Evolutionary conservation across 352 stramenopile species (phyloP).

Genomic region (Globisporangium emineosum): DNA sequence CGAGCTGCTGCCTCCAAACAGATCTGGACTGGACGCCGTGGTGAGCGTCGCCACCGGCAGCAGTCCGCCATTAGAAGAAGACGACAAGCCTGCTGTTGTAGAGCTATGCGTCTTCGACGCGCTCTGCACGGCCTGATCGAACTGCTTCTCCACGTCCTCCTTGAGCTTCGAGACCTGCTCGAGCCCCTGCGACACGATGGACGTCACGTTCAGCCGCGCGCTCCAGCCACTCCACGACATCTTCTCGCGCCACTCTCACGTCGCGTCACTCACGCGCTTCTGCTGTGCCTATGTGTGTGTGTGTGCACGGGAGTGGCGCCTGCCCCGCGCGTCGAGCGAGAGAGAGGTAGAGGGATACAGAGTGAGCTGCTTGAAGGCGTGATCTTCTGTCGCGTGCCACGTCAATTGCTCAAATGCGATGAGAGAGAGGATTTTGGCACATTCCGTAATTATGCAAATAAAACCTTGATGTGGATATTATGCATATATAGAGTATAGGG

Average conservation of each 20-base stretch:
- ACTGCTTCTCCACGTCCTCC: conserved; percentile 87
- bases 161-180: conserved; percentile 81
- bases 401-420: neutral
- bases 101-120: conserved; percentile 3
- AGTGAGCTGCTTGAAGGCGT: neutral
- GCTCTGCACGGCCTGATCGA: conserved; percentile 72
- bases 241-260: neutral
- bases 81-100: neutral
- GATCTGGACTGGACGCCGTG: neutral
- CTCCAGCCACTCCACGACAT: conserved; percentile 70
- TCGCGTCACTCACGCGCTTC: neutral
- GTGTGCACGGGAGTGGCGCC: neutral
- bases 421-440: neutral
- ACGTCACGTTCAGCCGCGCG: conserved; percentile 73
- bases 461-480: no score
- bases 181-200: conserved; percentile 79
- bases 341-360: neutral
- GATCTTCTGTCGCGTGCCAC: neutral
- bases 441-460: no score
- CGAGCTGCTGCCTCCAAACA: conserved; percentile 9
- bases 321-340: neutral
- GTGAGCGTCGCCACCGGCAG: neutral
- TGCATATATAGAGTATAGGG: no score
- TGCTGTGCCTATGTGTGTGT: neutral
- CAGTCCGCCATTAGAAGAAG: neutral